Evolutionary conservation across 495 filamentous ascomycete species (phyloP).

Genomic region (Tuber indicum): DNA sequence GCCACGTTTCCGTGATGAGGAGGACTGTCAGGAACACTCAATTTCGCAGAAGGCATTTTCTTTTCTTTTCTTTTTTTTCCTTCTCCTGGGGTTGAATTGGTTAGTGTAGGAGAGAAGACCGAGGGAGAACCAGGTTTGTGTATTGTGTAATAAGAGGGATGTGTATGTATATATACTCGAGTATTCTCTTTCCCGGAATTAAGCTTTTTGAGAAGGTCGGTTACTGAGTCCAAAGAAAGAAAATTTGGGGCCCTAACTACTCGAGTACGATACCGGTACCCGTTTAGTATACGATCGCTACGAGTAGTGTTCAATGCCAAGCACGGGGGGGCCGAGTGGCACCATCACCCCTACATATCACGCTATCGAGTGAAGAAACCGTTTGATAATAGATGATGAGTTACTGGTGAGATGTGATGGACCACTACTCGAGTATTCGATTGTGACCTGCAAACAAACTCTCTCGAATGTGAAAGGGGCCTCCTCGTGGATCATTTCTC

Average conservation of each 20-base stretch:
- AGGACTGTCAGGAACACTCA: neutral
- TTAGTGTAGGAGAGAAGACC: neutral
- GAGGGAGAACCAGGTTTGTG: neutral
- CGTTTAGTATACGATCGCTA: neutral
- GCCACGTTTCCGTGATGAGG: neutral
- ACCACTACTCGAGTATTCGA: neutral
- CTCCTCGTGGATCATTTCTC: neutral
- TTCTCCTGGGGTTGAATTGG: neutral
- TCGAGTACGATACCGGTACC: neutral
- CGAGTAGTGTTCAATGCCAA: neutral
- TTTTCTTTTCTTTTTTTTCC: neutral
- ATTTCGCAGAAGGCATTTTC: neutral
- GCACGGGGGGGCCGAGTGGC: conserved; percentile 12
- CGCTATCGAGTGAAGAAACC: conserved; percentile 15
- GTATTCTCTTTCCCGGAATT: neutral
- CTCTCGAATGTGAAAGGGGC: neutral
- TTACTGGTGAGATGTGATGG: neutral
- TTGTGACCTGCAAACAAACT: neutral
- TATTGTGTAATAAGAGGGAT: neutral
- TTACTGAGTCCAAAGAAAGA: neutral
- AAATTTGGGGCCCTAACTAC: neutral
- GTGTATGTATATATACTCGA: neutral
- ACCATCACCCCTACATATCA: conserved; percentile 27
- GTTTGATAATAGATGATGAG: neutral
- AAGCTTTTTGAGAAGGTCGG: neutral